phyloP scores from a whole-genome alignment of 208 protist genomes.

The Trypanosoma vivax region DNA sequence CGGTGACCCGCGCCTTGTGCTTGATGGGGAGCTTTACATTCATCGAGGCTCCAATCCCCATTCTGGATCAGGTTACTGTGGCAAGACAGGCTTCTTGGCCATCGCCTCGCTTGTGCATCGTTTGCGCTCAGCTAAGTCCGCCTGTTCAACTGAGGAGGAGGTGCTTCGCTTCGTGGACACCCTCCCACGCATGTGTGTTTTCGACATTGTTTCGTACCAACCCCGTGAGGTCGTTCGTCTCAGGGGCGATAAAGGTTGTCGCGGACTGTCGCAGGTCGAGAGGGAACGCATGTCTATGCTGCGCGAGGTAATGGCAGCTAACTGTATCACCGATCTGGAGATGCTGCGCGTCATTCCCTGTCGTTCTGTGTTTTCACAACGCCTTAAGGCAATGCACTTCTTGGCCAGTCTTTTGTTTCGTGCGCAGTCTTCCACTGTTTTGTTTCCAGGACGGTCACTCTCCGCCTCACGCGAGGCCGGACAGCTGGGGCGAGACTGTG shows the following conservation, averaged over 20 bases:
- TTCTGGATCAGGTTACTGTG: not conserved
- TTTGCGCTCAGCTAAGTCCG: constrained; percentile 36
- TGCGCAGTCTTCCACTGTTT: constrained; percentile 32
- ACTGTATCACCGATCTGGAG: constrained; percentile 35
- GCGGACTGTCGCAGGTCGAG: constrained; percentile 20
- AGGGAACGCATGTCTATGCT: constrained; percentile 12
- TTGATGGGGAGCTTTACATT: constrained; percentile 86
- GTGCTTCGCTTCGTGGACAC: constrained; percentile 56
- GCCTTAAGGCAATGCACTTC: constrained; percentile 69
- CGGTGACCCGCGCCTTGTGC: constrained; percentile 50
- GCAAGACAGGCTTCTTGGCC: constrained; percentile 69
- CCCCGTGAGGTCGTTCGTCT: constrained; percentile 8
- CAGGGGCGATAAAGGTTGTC: not conserved
- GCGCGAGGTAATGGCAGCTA: constrained; percentile 23
- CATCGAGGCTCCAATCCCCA: constrained; percentile 27
- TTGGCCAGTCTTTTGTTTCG: constrained; percentile 45
- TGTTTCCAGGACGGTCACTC: constrained; percentile 23
- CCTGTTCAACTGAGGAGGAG: constrained; percentile 29
- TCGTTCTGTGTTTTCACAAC: constrained; percentile 73
- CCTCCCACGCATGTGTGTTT: constrained; percentile 67
- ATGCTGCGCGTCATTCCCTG: constrained; percentile 71
- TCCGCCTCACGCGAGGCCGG: not conserved
- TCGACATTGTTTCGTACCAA: constrained; percentile 75
- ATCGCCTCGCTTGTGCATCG: constrained; percentile 70
- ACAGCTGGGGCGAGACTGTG: not conserved